Evolutionary conservation across 2,329 filamentous ascomycete species (phyloP).

Genomic region (Arthrobotrys musiformis): DNA sequence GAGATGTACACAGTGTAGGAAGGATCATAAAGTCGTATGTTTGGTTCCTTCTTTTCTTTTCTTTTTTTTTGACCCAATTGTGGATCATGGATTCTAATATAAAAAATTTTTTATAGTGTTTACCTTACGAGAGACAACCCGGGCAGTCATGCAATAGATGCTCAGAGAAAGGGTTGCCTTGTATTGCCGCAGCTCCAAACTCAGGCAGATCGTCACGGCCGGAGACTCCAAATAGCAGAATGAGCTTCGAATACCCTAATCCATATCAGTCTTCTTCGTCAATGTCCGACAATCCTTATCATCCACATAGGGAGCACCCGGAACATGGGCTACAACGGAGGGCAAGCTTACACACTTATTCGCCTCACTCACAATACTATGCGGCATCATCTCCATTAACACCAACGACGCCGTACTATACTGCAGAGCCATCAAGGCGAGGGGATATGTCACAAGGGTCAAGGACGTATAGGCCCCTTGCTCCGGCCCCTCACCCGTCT

Average conservation of each 20-base stretch:
- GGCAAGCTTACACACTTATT: constrained; percentile 47
- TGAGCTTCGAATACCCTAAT: constrained; percentile 49
- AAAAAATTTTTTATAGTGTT: constrained; percentile 19
- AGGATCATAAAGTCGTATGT: constrained; percentile 55
- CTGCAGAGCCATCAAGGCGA: constrained; percentile 33
- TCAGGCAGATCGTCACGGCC: constrained; percentile 48
- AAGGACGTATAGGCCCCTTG: constrained; percentile 44
- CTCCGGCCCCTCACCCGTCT: constrained; percentile 45
- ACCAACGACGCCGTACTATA: constrained; percentile 41
- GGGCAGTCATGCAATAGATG: constrained; percentile 53
- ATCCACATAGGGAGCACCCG: constrained; percentile 17
- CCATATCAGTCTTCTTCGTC: constrained; percentile 32
- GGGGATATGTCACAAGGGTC: constrained; percentile 17
- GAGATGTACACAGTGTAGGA: constrained; percentile 51
- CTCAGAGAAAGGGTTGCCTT: constrained; percentile 44
- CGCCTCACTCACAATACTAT: constrained; percentile 46
- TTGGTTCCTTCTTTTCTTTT: not conserved
- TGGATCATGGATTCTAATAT: not conserved
- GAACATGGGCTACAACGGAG: constrained; percentile 47
- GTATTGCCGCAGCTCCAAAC: constrained; percentile 47
- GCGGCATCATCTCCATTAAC: constrained; percentile 18
- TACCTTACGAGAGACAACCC: constrained; percentile 48
- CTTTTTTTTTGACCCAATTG: not conserved
- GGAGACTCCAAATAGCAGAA: constrained; percentile 42
- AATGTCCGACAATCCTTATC: constrained; percentile 33